Conservation (phyloP, 495 filamentous ascomycete genomes). For the Podospora bellae-mahoneyi region DNA sequence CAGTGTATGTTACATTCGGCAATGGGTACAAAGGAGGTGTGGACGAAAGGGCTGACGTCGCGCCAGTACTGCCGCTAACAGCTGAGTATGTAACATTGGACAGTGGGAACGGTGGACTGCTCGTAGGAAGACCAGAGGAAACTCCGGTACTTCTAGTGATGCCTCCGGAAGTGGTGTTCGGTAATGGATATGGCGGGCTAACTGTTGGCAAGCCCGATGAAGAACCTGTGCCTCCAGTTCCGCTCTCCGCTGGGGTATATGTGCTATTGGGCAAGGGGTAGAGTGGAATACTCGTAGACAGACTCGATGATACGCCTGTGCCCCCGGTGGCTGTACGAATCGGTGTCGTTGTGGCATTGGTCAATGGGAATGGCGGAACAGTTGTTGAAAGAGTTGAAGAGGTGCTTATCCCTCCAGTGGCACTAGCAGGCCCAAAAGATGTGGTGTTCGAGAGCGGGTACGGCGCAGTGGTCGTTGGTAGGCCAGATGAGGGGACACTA, state of each 20-base stretch:
- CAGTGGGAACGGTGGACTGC: background rate
- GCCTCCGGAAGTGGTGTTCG: background rate
- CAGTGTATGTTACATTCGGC: constrained; percentile 15
- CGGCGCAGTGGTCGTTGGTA: background rate
- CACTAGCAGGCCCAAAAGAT: background rate
- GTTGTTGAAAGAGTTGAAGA: background rate
- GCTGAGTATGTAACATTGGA: background rate
- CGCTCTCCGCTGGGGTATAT: background rate
- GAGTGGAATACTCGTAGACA: background rate
- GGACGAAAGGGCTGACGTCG: background rate
- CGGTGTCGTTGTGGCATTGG: constrained; percentile 11
- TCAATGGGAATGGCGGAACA: constrained; percentile 16
- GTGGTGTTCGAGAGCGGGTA: constrained; percentile 19
- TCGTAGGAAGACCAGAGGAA: background rate
- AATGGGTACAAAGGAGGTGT: constrained; percentile 12
- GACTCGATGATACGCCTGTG: background rate
- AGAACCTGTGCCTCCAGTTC: background rate
- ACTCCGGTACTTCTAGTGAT: background rate
- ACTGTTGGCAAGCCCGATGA: background rate
- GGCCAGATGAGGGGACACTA: background rate
- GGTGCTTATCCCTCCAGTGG: constrained; percentile 7
- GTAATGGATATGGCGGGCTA: background rate
- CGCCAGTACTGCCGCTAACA: background rate
- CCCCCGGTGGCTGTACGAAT: constrained; percentile 13
- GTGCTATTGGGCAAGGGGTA: background rate